A percentile compares a stretch with the other conserved stretches of the same genome.
Evolutionary conservation across 2,329 filamentous ascomycete species (phyloP).

Genomic region (Ceratocystis smalleyi): DNA sequence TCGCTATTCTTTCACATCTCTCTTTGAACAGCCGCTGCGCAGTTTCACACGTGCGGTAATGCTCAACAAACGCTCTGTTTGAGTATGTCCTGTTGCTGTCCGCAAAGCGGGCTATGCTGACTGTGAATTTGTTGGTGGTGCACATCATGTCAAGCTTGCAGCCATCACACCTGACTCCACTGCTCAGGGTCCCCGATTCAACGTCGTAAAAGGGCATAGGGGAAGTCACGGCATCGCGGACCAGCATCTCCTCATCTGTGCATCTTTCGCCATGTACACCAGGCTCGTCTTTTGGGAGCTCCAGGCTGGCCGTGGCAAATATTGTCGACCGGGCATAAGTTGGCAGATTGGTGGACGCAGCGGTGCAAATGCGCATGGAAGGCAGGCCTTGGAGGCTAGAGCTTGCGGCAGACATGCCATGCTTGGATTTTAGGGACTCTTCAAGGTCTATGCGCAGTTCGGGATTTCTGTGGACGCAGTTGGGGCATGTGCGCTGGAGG

Average conservation of each 20-base stretch:
- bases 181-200: not conserved
- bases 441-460: not conserved
- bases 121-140: not conserved
- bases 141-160: not conserved
- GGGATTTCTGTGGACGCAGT: not conserved
- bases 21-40: not conserved
- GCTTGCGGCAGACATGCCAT: not conserved
- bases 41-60: not conserved
- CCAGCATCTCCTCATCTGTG: not conserved
- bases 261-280: not conserved
- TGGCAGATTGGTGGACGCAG: no score
- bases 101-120: not conserved
- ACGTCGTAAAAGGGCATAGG: not conserved
- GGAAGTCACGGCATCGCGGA: conserved; percentile 1
- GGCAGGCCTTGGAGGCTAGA: not conserved
- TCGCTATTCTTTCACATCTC: not conserved
- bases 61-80: not conserved
- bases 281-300: not conserved
- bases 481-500: not conserved
- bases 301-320: not conserved
- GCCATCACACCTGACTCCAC: conserved; percentile 4
- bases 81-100: conserved; percentile 1
- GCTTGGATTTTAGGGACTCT: not conserved
- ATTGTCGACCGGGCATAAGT: not conserved
- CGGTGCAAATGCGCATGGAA: not conserved